phyloP scores from a whole-genome alignment of 2,329 filamentous ascomycete genomes.

The Calonectria ilicicola region DNA sequence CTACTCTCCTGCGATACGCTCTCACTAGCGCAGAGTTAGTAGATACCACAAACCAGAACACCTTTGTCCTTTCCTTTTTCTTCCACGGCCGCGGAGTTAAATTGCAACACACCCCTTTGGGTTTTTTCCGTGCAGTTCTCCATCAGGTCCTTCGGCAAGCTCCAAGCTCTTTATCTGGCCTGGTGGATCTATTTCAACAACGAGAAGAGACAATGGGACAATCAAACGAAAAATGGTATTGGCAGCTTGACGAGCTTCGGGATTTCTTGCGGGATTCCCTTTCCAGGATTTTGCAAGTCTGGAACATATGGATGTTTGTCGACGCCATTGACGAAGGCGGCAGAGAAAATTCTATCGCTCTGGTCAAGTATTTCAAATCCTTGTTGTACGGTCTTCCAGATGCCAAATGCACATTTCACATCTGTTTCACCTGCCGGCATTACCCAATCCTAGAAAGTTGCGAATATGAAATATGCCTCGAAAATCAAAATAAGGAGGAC shows the following conservation, averaged over 20 bases:
- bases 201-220: slow-evolving; percentile 15
- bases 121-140: slow-evolving; percentile 34
- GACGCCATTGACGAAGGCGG: slow-evolving; percentile 52
- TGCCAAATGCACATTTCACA: slow-evolving; percentile 24
- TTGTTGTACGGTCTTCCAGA: slow-evolving; percentile 33
- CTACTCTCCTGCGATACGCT: too few species aligned
- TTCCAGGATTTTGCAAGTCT: slow-evolving; percentile 29
- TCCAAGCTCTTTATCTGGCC: slow-evolving; percentile 28
- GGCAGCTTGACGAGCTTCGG: slow-evolving; percentile 39
- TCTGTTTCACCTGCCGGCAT: slow-evolving; percentile 49
- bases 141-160: slow-evolving; percentile 46
- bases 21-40: too few species aligned
- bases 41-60: too few species aligned
- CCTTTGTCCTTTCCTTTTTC: background rate
- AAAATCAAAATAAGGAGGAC: slow-evolving; percentile 46
- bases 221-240: slow-evolving; percentile 39
- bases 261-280: slow-evolving; percentile 35
- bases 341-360: slow-evolving; percentile 31
- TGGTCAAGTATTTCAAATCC: slow-evolving; percentile 33
- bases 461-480: slow-evolving; percentile 42
- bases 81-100: background rate
- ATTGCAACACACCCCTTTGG: background rate
- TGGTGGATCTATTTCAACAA: slow-evolving; percentile 31
- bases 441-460: slow-evolving; percentile 40
- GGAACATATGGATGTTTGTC: slow-evolving; percentile 44